Percentiles rank a stretch among this genome's conserved stretches.
These are phyloP conservation scores for Fusarium citri DNA, from an alignment of 2,329 filamentous ascomycete genomes.

Conservation along the genomic window DNA sequence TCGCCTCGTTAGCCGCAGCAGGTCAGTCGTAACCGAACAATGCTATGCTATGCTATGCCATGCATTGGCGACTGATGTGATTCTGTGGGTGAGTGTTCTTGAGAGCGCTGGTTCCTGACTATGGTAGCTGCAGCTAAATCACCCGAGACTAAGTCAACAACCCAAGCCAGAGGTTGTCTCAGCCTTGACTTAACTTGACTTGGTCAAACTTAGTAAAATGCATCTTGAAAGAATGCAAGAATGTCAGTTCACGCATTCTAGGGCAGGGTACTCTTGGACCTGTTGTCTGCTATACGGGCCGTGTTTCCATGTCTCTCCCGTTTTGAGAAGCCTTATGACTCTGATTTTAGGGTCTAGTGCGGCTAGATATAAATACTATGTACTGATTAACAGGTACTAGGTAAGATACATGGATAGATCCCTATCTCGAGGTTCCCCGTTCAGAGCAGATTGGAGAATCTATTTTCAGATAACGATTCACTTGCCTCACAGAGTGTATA, in stretches of 20 bases:
- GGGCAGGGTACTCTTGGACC: constrained; percentile 9
- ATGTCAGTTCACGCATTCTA: constrained; percentile 18
- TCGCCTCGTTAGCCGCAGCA: not conserved
- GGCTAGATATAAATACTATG: not conserved
- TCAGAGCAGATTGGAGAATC: not conserved
- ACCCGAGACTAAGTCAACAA: constrained; percentile 9
- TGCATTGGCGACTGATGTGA: constrained; percentile 25
- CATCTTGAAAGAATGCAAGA: not conserved
- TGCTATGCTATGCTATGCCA: constrained; percentile 1
- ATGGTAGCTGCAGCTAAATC: constrained; percentile 26
- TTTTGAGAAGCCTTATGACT: not conserved
- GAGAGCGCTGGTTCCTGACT: constrained; percentile 32
- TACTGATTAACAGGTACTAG: not conserved
- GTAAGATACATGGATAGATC: not conserved
- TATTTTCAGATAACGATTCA: not conserved
- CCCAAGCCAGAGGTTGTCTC: constrained; percentile 10
- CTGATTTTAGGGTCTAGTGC: not conserved
- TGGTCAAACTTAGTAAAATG: not conserved
- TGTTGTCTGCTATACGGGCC: constrained; percentile 28
- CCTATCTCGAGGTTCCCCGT: not conserved
- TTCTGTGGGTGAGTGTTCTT: constrained; percentile 6
- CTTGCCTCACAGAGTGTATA: not conserved
- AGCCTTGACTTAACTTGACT: constrained; percentile 16
- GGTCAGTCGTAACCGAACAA: constrained; percentile 7
- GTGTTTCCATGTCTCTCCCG: constrained; percentile 23